Conservation (phyloP, 768 basidiomycete genomes). For the Lepiota brunneoincarnata region DNA sequence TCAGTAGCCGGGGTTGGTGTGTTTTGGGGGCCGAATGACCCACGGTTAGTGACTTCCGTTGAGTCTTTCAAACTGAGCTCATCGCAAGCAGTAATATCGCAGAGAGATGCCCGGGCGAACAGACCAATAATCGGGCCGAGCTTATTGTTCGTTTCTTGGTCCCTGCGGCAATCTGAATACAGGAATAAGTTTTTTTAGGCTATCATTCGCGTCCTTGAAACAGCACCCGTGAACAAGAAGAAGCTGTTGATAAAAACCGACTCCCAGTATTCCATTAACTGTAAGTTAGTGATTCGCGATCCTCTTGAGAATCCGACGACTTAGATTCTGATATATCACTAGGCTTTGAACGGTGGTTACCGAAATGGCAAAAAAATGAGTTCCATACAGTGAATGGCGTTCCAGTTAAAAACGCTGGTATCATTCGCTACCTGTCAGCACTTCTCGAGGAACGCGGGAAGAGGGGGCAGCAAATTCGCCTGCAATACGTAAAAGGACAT, state of each 20-base stretch:
- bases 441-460: constrained; percentile 53
- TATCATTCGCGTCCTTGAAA: constrained; percentile 79
- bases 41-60: constrained; percentile 39
- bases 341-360: constrained; percentile 73
- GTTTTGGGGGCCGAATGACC: constrained; percentile 77
- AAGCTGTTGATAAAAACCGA: constrained; percentile 80
- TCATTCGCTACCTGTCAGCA: constrained; percentile 70
- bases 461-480: constrained; percentile 51
- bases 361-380: constrained; percentile 56
- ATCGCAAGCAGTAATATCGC: constrained; percentile 60
- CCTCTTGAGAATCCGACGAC: background rate
- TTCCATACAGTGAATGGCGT: constrained; percentile 46
- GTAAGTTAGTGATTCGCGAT: constrained; percentile 43
- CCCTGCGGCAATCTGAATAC: background rate
- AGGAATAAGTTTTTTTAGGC: constrained; percentile 47
- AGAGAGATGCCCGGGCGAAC: constrained; percentile 78
- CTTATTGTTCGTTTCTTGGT: constrained; percentile 56
- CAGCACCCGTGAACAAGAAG: constrained; percentile 49
- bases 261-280: constrained; percentile 79
- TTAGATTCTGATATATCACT: constrained; percentile 8
- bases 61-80: background rate
- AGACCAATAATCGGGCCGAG: constrained; percentile 90
- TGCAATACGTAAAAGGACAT: constrained; percentile 81
- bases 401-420: constrained; percentile 66
- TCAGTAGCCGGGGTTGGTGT: constrained; percentile 84